Base-by-base conservation (phyloP, 495 filamentous ascomycete species). In the Neurospora sp. region DNA sequence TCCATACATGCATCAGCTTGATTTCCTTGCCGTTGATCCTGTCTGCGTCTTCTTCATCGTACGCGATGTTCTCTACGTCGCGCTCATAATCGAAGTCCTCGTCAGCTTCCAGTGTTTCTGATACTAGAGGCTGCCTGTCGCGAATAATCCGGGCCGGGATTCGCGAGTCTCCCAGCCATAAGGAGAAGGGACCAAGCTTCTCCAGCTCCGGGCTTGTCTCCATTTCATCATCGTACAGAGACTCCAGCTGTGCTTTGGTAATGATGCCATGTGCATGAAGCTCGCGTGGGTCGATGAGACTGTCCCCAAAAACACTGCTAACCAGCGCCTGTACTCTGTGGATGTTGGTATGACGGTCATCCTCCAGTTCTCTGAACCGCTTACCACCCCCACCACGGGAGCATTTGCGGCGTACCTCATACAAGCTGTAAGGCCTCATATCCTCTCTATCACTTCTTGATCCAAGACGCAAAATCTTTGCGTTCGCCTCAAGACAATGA, bases 401-500 rank as follows among this genome's bases (percentile, higher is more conserved):
- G 76, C 62, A 72, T 54, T 10, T 77, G 72, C 38, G 83, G 71
- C 88, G 86, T 2, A 93, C 79, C 74, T 91, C 85, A 77, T 83
- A 92, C 8, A 97, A 79, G 0, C 89, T 94, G 10, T 89, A 86
- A 5, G 84, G 80, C 74, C 90, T 88, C 76, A 94, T 90, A 18
- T 88, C 85, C 14, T 85, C 81, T 72, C 92, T 91, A 44, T 86
- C 79, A 7, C 86, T 90, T n/a, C 93, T 87, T 7, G 90, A 89
- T n/a, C 95, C 95, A 20, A 98, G 83, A 8, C 95, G 92, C 48
- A 95, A 83, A 71, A 94, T 90, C 5, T 90, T 85, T 2, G 84
- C 82, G 70, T 92, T 92, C 70, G 90, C 90, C 2, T 83, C 72
- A 1, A 91, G 84, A 27, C 97, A 82, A 69, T 91, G 89, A 5